A percentile compares a stretch with the other conserved stretches of the same genome.
phyloP scores from a whole-genome alignment of 129 eudicot genomes.

The Smallanthus sonchifolius region DNA sequence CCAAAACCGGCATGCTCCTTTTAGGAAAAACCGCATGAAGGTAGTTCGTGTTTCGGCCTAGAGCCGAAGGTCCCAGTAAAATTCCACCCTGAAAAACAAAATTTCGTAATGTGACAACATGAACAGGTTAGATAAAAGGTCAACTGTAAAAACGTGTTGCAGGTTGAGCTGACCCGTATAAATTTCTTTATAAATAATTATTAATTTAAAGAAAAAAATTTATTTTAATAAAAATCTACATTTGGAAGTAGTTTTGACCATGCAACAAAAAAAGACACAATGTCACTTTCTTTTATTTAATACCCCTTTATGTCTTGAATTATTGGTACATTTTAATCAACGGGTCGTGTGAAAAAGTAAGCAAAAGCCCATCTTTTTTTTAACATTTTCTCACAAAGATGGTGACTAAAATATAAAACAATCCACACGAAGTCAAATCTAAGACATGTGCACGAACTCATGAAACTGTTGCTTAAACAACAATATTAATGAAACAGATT shows the following conservation, averaged over 20 bases:
- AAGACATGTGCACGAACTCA: slow-evolving; percentile 12
- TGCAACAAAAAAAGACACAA: background rate
- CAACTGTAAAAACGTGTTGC: background rate
- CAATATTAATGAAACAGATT: slow-evolving; percentile 12
- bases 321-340: slow-evolving; percentile 26
- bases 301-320: slow-evolving; percentile 5
- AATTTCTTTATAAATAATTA: background rate
- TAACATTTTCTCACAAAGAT: slow-evolving; percentile 1
- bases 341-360: slow-evolving; percentile 24
- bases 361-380: background rate
- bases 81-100: slow-evolving; percentile 55
- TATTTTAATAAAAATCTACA: background rate
- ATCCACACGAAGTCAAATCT: slow-evolving; percentile 2
- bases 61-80: slow-evolving; percentile 78
- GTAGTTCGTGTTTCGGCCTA: slow-evolving; percentile 51
- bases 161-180: background rate
- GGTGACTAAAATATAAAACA: slow-evolving; percentile 5
- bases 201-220: background rate
- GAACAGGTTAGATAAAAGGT: background rate
- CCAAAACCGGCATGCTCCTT: slow-evolving; percentile 63
- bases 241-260: slow-evolving; percentile 14
- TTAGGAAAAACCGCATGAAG: slow-evolving; percentile 62
- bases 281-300: slow-evolving; percentile 6
- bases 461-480: slow-evolving; percentile 12
- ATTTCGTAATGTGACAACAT: background rate